Evolutionary conservation across 768 basidiomycete genomes (phyloP).

Genomic region (Hypsizygus marmoreus): DNA sequence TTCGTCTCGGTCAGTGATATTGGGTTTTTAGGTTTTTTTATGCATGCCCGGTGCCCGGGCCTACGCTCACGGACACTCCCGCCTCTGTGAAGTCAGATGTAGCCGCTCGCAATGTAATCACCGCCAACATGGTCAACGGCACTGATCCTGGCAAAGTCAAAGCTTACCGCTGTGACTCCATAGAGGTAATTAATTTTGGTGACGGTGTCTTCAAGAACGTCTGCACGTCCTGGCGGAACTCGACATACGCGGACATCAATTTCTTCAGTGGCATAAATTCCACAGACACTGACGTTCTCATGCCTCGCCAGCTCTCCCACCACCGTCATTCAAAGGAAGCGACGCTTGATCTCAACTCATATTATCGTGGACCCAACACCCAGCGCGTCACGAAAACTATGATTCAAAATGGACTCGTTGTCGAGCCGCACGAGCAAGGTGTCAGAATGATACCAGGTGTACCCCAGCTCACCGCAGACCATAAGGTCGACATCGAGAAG

Average conservation of each 20-base stretch:
- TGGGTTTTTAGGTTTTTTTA: slow-evolving; percentile 17
- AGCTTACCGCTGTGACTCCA: slow-evolving; percentile 13
- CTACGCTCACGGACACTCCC: slow-evolving; percentile 13
- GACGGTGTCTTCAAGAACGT: slow-evolving; percentile 8
- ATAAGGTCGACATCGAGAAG: slow-evolving; percentile 15
- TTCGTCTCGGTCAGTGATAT: slow-evolving; percentile 18
- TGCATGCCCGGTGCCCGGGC: slow-evolving; percentile 15
- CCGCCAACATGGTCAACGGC: slow-evolving; percentile 13
- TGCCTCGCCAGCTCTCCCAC: slow-evolving; percentile 19
- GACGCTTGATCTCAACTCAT: slow-evolving; percentile 15
- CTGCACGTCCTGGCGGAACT: slow-evolving; percentile 23
- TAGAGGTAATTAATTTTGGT: slow-evolving; percentile 4
- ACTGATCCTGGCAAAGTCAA: slow-evolving; percentile 10
- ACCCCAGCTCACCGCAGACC: slow-evolving; percentile 14
- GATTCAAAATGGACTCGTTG: slow-evolving; percentile 16
- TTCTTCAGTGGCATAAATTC: slow-evolving; percentile 20
- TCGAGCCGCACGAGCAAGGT: slow-evolving; percentile 17
- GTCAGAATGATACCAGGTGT: slow-evolving; percentile 17
- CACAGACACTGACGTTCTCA: slow-evolving; percentile 23
- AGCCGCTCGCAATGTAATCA: slow-evolving; percentile 10
- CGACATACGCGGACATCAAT: slow-evolving; percentile 20
- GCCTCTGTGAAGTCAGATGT: slow-evolving; percentile 15
- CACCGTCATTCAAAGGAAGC: neutral
- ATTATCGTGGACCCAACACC: slow-evolving; percentile 14
- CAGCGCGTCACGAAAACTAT: slow-evolving; percentile 3